phyloP scores from a whole-genome alignment of 2,329 filamentous ascomycete species.

The Fusarium oligoseptatum region DNA sequence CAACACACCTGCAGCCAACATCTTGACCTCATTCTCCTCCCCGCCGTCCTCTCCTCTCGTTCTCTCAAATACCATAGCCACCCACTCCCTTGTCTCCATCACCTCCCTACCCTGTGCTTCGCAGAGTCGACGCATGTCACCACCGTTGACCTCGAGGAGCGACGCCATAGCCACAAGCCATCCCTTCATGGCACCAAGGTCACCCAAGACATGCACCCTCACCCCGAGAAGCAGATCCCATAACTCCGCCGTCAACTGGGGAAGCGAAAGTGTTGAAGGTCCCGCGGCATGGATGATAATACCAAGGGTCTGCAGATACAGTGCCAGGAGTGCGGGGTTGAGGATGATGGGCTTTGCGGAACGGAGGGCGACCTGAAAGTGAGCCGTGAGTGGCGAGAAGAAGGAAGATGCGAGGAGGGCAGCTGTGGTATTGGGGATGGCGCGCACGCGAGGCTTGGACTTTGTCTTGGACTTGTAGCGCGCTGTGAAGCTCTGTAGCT shows the following conservation, averaged over 20 bases:
- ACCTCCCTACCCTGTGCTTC: slow-evolving; percentile 81
- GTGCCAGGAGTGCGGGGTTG: slow-evolving; percentile 79
- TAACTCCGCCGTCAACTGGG: slow-evolving; percentile 85
- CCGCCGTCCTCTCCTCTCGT: slow-evolving; percentile 63
- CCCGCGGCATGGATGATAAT: slow-evolving; percentile 87
- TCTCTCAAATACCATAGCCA: slow-evolving; percentile 78
- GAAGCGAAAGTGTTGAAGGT: slow-evolving; percentile 79
- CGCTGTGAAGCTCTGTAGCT: slow-evolving; percentile 89
- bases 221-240: slow-evolving; percentile 85
- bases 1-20: slow-evolving; percentile 81
- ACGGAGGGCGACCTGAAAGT: slow-evolving; percentile 77
- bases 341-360: slow-evolving; percentile 72
- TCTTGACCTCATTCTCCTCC: slow-evolving; percentile 85
- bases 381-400: slow-evolving; percentile 87
- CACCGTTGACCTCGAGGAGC: slow-evolving; percentile 83
- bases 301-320: slow-evolving; percentile 88
- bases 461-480: slow-evolving; percentile 53
- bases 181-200: slow-evolving; percentile 77
- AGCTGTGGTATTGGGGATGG: slow-evolving; percentile 83
- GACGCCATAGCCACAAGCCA: slow-evolving; percentile 84
- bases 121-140: slow-evolving; percentile 78
- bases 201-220: slow-evolving; percentile 69
- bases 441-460: slow-evolving; percentile 59
- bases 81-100: slow-evolving; percentile 91
- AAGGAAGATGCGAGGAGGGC: slow-evolving; percentile 81